Percentiles rank a stretch among this genome's conserved stretches.
phyloP scores from a whole-genome alignment of 306 rosid species.

The Lathyrus oleraceus region DNA sequence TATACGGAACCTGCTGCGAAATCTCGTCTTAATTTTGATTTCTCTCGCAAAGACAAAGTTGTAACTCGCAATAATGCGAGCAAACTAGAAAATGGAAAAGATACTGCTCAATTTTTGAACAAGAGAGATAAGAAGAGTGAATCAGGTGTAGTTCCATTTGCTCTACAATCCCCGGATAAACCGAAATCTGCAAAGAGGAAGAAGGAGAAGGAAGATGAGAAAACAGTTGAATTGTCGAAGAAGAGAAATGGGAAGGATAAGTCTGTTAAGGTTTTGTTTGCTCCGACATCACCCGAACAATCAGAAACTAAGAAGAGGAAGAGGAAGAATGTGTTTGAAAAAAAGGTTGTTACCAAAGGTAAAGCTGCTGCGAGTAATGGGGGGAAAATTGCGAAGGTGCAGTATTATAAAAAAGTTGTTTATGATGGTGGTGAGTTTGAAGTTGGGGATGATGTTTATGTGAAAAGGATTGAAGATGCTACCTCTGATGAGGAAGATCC shows the following conservation, averaged over 20 bases:
- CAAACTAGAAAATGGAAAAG: background rate
- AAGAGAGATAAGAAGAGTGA: slow-evolving; percentile 20
- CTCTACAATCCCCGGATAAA: slow-evolving; percentile 54
- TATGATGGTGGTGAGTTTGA: slow-evolving; percentile 86
- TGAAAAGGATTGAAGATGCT: slow-evolving; percentile 76
- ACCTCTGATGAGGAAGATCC: slow-evolving; percentile 66
- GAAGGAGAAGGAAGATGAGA: slow-evolving; percentile 32
- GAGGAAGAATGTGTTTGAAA: slow-evolving; percentile 31
- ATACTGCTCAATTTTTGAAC: slow-evolving; percentile 1
- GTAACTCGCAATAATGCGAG: background rate
- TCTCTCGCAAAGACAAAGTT: background rate
- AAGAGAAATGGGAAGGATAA: slow-evolving; percentile 26
- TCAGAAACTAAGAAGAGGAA: slow-evolving; percentile 60
- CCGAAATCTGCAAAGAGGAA: slow-evolving; percentile 57
- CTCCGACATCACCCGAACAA: slow-evolving; percentile 59
- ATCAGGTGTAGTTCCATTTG: slow-evolving; percentile 28
- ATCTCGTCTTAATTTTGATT: slow-evolving; percentile 30
- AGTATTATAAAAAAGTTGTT: slow-evolving; percentile 67
- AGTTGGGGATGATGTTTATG: slow-evolving; percentile 72
- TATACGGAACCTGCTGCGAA: background rate
- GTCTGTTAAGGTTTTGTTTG: slow-evolving; percentile 29
- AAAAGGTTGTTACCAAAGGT: slow-evolving; percentile 50
- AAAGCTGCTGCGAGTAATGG: slow-evolving; percentile 41
- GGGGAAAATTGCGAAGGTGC: slow-evolving; percentile 14
- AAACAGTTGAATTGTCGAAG: slow-evolving; percentile 23